phyloP scores from a whole-genome alignment of 176 grass and related monocot species.

The Oryza longistaminata region DNA sequence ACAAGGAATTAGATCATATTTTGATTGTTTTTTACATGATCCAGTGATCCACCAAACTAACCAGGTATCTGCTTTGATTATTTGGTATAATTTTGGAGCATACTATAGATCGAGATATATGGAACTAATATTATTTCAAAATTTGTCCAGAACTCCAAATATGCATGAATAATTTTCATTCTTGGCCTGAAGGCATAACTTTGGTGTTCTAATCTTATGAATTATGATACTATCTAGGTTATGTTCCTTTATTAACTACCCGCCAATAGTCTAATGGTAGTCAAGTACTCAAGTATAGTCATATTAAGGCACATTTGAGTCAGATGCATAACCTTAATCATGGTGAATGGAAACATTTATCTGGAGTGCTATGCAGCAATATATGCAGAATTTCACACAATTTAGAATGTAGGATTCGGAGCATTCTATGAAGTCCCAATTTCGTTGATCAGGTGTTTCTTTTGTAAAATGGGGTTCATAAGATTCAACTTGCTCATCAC shows the following conservation, averaged over 20 bases:
- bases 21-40: neutral
- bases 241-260: slow-evolving; percentile 1
- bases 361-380: neutral
- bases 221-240: neutral
- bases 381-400: neutral
- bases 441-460: neutral
- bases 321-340: slow-evolving; percentile 15
- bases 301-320: neutral
- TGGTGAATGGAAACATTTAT: neutral
- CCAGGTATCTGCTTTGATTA: neutral
- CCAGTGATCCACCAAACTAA: neutral
- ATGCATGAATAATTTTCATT: neutral
- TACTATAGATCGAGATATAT: neutral
- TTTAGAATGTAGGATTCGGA: neutral
- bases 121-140: neutral
- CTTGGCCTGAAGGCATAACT: neutral
- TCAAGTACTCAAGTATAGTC: neutral
- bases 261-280: neutral
- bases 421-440: neutral
- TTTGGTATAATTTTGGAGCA: neutral
- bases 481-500: neutral
- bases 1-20: neutral
- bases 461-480: neutral
- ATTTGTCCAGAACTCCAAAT: neutral
- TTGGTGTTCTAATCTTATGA: neutral